Percentiles rank a stretch among this genome's conserved stretches.
Evolutionary conservation across 1,284 basidiomycete genomes (phyloP).

Genomic region (Rhizoctonia solani): DNA sequence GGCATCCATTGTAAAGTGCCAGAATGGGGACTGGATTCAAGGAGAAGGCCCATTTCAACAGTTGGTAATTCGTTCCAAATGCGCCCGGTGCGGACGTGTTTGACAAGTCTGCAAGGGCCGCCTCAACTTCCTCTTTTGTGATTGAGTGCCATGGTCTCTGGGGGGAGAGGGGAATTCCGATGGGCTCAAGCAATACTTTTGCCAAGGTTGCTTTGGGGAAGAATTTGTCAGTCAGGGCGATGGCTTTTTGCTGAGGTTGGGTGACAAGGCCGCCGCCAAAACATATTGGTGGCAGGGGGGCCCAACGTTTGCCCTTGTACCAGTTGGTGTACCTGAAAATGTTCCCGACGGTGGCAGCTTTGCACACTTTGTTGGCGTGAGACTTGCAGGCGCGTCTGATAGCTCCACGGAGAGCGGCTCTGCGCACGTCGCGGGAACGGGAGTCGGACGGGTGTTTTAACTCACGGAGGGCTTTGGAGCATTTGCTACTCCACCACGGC

Average conservation of each 20-base stretch:
- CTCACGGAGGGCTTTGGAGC: not conserved
- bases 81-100: slow-evolving; percentile 41
- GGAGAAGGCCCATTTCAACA: slow-evolving; percentile 40
- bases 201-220: slow-evolving; percentile 30
- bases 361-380: not conserved
- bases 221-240: slow-evolving; percentile 18
- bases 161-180: not conserved
- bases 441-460: not conserved
- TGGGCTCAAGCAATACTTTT: not conserved
- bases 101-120: slow-evolving; percentile 34
- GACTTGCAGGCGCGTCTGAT: not conserved
- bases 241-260: slow-evolving; percentile 31
- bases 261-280: not conserved
- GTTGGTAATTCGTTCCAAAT: slow-evolving; percentile 34
- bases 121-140: slow-evolving; percentile 35
- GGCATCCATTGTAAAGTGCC: slow-evolving; percentile 46
- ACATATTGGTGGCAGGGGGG: slow-evolving; percentile 33
- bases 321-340: too few species aligned
- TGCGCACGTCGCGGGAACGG: not conserved
- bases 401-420: not conserved
- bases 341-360: slow-evolving; percentile 6
- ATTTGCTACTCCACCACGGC: too few species aligned
- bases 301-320: too few species aligned
- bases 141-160: slow-evolving; percentile 23
- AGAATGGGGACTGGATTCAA: slow-evolving; percentile 5